Evolutionary conservation across 1,139 yeast species (phyloP), one percentile per base, ranked within the genome.

Genomic region (Yamadazyma sp.): DNA sequence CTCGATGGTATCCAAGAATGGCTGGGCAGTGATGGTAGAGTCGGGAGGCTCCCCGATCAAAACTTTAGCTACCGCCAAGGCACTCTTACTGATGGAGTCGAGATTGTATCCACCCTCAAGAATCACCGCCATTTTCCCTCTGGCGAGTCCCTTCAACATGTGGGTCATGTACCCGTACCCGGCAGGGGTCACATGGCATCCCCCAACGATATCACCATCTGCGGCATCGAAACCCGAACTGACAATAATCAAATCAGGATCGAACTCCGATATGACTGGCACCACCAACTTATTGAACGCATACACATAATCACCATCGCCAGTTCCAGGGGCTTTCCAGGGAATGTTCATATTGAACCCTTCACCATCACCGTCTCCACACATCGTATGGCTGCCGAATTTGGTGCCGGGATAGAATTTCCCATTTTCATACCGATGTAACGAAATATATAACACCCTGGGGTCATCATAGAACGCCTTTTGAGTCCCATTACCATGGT

Each of bases 141-240:
- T 79, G 2, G 97, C 96, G 36, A 94, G 68, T 28, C 87, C 81
- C 62, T 89, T 91, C 50, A 94, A 70, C 83, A 83, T 75, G 55
- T 89, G 96, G 2, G 98, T 87, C 96, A 94, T 88, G 49, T 88
- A 91, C 6, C 96, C 97, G 59, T 92, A 94, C 14, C 97, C 96
- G 32, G 89, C 85, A 2, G 98, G 98, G 0, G 96, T 78, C 3
- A 94, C 95, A 59, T 87, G 95, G 60, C 97, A 92, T 30, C 94
- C 96, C n/a, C 98, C 99, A 49, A 94, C 87, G 41, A 88, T 83
- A 63, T 94, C 99, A 39, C 98, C 98, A 53, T 87, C 96, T 0
- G 99, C 99, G 17, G 98, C 98, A 66, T 92, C 99, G 56, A 92
- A 92, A 0, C 99, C 99, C 0, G 98, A 83, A 31, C 96, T 87